Percentiles rank a stretch among this genome's conserved stretches.
phyloP scores from a whole-genome alignment of 2,329 filamentous ascomycete species.

The Microdochium trichocladiopsis region DNA sequence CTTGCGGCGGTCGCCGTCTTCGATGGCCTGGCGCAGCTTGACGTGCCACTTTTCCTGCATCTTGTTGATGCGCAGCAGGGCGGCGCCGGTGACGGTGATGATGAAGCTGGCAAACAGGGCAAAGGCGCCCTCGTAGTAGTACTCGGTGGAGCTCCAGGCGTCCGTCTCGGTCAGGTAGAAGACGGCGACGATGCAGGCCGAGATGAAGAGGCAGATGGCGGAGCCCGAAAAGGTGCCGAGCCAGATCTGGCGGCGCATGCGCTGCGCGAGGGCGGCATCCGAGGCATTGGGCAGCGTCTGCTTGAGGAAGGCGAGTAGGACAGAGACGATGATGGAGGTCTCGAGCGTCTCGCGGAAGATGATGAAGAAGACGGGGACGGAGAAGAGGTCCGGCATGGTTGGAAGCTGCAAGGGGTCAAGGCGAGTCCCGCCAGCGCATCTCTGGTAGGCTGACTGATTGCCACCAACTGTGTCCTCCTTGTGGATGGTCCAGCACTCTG shows the following conservation, averaged over 20 bases:
- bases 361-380: slow-evolving; percentile 66
- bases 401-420: neutral
- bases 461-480: too few relatives aligned
- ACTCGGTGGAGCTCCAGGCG: slow-evolving; percentile 60
- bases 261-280: neutral
- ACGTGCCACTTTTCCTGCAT: slow-evolving; percentile 82
- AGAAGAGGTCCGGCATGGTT: slow-evolving; percentile 13
- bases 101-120: slow-evolving; percentile 68
- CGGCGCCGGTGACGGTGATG: slow-evolving; percentile 75
- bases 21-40: slow-evolving; percentile 68
- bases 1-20: slow-evolving; percentile 18
- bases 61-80: slow-evolving; percentile 73
- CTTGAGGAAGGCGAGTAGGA: slow-evolving; percentile 80
- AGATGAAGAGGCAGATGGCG: slow-evolving; percentile 57
- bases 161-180: slow-evolving; percentile 66
- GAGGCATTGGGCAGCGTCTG: slow-evolving; percentile 49
- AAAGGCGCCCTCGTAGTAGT: slow-evolving; percentile 78
- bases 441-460: too few relatives aligned
- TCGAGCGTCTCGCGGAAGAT: slow-evolving; percentile 82
- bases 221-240: slow-evolving; percentile 56
- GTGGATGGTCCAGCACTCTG: too few relatives aligned
- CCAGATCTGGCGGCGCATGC: slow-evolving; percentile 49
- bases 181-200: slow-evolving; percentile 61
- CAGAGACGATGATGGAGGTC: slow-evolving; percentile 77
- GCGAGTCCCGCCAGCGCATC: too few relatives aligned